Base-by-base conservation (phyloP, 2,329 filamentous ascomycete species). In the Microdochium paspali region DNA sequence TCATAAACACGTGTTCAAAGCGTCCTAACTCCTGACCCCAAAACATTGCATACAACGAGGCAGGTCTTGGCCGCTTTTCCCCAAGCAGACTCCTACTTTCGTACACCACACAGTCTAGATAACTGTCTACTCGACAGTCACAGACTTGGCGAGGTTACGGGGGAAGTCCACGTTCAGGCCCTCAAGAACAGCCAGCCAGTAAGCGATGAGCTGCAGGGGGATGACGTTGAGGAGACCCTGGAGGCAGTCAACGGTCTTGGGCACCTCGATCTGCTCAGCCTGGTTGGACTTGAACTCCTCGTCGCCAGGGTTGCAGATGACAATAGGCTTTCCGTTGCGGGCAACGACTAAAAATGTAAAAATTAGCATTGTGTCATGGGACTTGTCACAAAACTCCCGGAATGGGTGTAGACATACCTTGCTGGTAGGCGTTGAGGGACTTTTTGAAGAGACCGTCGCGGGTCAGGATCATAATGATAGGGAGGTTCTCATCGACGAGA, bases 391-490 rank as follows among this genome's bases (percentile, higher is more conserved):
- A 31, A 18, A 3, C n/a, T 18, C n/a, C 23, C 30, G 13, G 24
- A 24, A 21, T 32, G 39, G 6, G 10, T 7, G 15, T 26, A 5
- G 44, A 66, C 77, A 65, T 74, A 87, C 85, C 84, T 77, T 98
- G 93, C 73, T 98, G 93, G 71, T 97, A 98, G 61, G 93, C 93
- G 69, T 98, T 98, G 62, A 98, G 78, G n/a, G 93, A 97, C 76
- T 98, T 98, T 67, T 86, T 86, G 74, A 98, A 98, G 63, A 98
- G 85, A 59, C 90, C 80, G 65, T 98, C 93, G 51, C 93, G 87
- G 47, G 93, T 98, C 52, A 98, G 78, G 63, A 98, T 97, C 93
- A 98, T 98, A 70, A 98, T 95, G 67, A 98, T 98, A 53, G 93
- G 93, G 31, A 98, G 82, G 71, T 95, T 91, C 79, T 98, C 93